These are phyloP conservation scores for Paramyrothecium roridum DNA, from an alignment of 2,329 filamentous ascomycete species.

Conservation along the genomic window DNA sequence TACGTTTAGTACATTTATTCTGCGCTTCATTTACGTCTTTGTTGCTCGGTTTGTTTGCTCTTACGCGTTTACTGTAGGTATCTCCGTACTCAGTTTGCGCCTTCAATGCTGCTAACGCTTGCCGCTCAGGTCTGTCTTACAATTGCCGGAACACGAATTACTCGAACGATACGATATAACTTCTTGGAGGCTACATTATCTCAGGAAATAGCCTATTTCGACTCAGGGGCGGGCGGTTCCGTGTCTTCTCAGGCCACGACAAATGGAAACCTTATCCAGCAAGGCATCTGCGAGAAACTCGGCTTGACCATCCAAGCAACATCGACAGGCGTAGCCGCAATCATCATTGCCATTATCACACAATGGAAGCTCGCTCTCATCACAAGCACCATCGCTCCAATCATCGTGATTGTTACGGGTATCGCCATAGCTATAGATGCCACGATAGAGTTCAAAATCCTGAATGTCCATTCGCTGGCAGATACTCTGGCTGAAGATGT, in stretches of 20 bases:
- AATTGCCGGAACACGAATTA: too few species aligned
- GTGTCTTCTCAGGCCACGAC: conserved; percentile 35
- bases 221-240: conserved; percentile 30
- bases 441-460: conserved; percentile 22
- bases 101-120: conserved; percentile 26
- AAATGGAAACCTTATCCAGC: conserved; percentile 31
- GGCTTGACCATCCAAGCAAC: conserved; percentile 27
- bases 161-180: conserved; percentile 32
- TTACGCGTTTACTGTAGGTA: conserved; percentile 25
- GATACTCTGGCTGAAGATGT: conserved; percentile 27
- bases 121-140: too few species aligned
- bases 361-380: conserved; percentile 40
- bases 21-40: conserved; percentile 23
- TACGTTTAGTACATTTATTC: conserved; percentile 6
- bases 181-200: conserved; percentile 43
- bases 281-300: conserved; percentile 28
- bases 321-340: conserved; percentile 26
- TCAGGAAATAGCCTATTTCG: conserved; percentile 44
- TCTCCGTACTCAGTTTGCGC: conserved; percentile 43
- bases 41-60: conserved; percentile 13
- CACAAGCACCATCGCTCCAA: conserved; percentile 13
- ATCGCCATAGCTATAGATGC: conserved; percentile 15
- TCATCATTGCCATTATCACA: conserved; percentile 30
- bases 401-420: conserved; percentile 15
- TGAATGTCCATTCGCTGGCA: conserved; percentile 23